Conservation (phyloP, 108 stramenopile genomes). For the Pseudonitzschia multistriata region DNA sequence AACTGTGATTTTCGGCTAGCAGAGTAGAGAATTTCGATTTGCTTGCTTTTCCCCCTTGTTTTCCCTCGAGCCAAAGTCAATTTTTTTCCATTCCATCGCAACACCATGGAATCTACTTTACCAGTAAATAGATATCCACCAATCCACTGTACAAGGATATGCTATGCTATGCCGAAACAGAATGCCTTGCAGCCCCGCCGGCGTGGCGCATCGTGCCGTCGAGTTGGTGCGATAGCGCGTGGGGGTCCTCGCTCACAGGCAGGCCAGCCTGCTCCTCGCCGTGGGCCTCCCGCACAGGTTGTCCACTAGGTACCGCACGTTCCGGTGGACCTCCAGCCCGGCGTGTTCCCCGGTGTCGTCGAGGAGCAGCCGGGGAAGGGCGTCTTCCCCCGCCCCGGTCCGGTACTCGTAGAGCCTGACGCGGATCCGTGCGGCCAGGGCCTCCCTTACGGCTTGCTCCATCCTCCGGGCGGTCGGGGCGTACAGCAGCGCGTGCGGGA, state of each 20-base stretch:
- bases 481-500: not conserved
- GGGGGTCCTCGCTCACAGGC: not conserved
- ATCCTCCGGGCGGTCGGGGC: conserved; percentile 4
- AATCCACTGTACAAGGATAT: too few species aligned
- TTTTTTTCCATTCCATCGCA: too few species aligned
- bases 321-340: conserved; percentile 6
- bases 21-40: too few species aligned
- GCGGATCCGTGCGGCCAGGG: not conserved
- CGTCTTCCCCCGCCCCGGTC: not conserved
- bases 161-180: too few species aligned
- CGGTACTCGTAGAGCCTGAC: not conserved
- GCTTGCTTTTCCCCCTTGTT: too few species aligned
- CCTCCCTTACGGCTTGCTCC: conserved; percentile 2
- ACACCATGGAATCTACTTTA: too few species aligned
- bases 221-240: too few species aligned
- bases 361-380: not conserved
- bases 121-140: too few species aligned
- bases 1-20: too few species aligned
- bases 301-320: conserved; percentile 4
- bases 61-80: too few species aligned
- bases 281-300: conserved; percentile 6
- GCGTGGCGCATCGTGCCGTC: too few species aligned
- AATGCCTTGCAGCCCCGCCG: too few species aligned
- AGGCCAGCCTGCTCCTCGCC: not conserved
- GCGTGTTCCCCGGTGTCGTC: conserved; percentile 11